Percentiles rank a stretch among this genome's conserved stretches.
Conservation (phyloP, 192 early-diverging fungal species). For the Backusella mclennaniae region DNA sequence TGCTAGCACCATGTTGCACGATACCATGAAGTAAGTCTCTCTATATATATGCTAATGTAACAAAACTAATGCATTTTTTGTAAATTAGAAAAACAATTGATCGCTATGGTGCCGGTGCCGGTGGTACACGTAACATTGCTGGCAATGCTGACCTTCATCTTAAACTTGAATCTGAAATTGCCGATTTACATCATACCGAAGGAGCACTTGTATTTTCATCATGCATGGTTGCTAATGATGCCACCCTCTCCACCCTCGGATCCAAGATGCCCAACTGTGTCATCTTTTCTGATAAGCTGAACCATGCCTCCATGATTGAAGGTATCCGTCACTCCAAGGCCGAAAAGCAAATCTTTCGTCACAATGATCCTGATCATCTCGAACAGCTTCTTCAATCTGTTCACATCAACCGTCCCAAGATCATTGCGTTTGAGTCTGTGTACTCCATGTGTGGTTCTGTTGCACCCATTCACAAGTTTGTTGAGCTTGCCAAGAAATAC, state of each 20-base stretch:
- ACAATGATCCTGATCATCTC: slow-evolving; percentile 89
- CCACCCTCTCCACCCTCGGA: slow-evolving; percentile 86
- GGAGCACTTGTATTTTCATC: slow-evolving; percentile 93
- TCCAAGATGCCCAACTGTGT: slow-evolving; percentile 86
- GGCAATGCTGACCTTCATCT: slow-evolving; percentile 96
- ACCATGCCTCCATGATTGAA: slow-evolving; percentile 98
- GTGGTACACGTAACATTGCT: slow-evolving; percentile 98
- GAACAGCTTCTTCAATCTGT: slow-evolving; percentile 79
- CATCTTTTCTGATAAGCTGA: slow-evolving; percentile 90
- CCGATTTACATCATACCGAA: slow-evolving; percentile 86
- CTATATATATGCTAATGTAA: background rate
- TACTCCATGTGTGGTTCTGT: slow-evolving; percentile 97
- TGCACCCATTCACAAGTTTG: slow-evolving; percentile 88
- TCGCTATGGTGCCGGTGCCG: slow-evolving; percentile 96
- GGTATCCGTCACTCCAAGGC: slow-evolving; percentile 90
- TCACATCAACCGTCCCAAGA: slow-evolving; percentile 81
- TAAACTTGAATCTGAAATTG: slow-evolving; percentile 85
- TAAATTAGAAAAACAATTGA: slow-evolving; percentile 68
- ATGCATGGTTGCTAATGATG: slow-evolving; percentile 97
- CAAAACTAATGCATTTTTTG: background rate
- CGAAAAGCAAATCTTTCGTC: slow-evolving; percentile 84
- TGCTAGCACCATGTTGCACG: slow-evolving; percentile 78
- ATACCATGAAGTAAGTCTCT: slow-evolving; percentile 83
- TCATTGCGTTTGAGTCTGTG: slow-evolving; percentile 94
- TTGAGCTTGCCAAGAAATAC: slow-evolving; percentile 87